These are phyloP conservation scores for Colletotrichum sp. DNA, from an alignment of 2,329 filamentous ascomycete species.

Conservation along the genomic window DNA sequence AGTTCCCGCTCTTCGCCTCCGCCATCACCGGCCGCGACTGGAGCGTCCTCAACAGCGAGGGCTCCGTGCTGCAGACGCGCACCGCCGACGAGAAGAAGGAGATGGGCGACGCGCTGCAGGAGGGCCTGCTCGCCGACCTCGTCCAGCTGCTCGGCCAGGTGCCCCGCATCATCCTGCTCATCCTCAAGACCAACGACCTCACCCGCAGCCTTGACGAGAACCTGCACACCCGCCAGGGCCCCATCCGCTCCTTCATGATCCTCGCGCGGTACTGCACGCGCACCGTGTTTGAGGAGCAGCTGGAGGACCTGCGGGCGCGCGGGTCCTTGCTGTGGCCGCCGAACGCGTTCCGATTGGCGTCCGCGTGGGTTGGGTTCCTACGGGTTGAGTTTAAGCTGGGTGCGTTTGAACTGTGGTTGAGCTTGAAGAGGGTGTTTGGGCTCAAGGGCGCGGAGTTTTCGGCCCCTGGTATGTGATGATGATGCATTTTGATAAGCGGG, in stretches of 20 bases:
- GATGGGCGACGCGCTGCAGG: slow-evolving; percentile 84
- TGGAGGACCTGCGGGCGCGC: slow-evolving; percentile 58
- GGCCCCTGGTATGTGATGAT: slow-evolving; percentile 11
- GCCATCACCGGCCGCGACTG: slow-evolving; percentile 97
- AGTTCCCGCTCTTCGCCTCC: slow-evolving; percentile 94
- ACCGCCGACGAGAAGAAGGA: slow-evolving; percentile 80
- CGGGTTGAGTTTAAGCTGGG: slow-evolving; percentile 69
- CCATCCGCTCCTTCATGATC: slow-evolving; percentile 70
- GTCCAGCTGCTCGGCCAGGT: slow-evolving; percentile 89
- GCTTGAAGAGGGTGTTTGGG: slow-evolving; percentile 54
- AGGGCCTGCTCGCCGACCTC: slow-evolving; percentile 87
- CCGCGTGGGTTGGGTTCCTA: slow-evolving; percentile 63
- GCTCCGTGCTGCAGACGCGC: slow-evolving; percentile 61
- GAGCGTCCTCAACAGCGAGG: slow-evolving; percentile 60
- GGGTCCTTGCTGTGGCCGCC: slow-evolving; percentile 65
- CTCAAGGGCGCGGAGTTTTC: slow-evolving; percentile 21
- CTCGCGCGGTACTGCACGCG: slow-evolving; percentile 71
- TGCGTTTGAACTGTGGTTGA: slow-evolving; percentile 67
- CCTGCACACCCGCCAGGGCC: slow-evolving; percentile 74
- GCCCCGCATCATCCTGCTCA: slow-evolving; percentile 89
- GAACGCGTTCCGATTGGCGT: slow-evolving; percentile 59
- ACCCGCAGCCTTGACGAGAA: slow-evolving; percentile 94
- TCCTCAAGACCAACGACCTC: slow-evolving; percentile 97
- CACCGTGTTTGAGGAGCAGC: slow-evolving; percentile 69
- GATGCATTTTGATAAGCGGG: background rate